Evolutionary conservation across 768 basidiomycete species (phyloP).

Genomic region (Mycena crocata): DNA sequence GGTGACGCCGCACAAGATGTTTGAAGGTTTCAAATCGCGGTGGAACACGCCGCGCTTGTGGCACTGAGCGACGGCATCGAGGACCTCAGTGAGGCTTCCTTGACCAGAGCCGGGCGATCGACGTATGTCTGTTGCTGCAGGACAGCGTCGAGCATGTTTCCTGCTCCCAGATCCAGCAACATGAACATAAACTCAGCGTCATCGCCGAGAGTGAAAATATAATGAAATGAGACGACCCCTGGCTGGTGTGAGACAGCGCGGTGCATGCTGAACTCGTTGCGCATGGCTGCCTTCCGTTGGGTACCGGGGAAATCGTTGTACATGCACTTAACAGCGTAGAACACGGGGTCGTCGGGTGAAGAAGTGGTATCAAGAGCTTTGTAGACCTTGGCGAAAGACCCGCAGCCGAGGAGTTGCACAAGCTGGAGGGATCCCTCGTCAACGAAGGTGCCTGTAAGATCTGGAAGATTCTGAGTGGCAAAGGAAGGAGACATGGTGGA

Average conservation of each 20-base stretch:
- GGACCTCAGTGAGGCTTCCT: constrained; percentile 1
- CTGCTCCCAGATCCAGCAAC: not conserved
- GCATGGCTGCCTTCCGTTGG: not conserved
- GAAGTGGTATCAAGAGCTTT: constrained; percentile 24
- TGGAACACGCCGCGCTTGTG: constrained; percentile 8
- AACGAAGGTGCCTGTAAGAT: constrained; percentile 8
- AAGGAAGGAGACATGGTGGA: not conserved
- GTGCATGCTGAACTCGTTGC: constrained; percentile 5
- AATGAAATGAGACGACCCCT: constrained; percentile 10
- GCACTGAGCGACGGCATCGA: constrained; percentile 14
- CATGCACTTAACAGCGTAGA: constrained; percentile 22
- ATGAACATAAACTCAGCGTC: not conserved
- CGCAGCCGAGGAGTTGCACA: not conserved
- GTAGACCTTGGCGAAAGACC: constrained; percentile 6
- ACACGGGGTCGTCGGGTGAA: not conserved
- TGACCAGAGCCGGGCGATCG: not conserved
- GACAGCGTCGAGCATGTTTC: not conserved
- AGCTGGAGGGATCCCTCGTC: constrained; percentile 19
- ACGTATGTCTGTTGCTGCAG: not conserved
- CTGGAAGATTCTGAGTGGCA: not conserved
- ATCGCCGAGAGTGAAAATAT: not conserved
- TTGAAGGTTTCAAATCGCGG: not conserved
- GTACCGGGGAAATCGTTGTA: not conserved
- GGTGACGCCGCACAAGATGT: not conserved
- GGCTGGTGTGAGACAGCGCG: not conserved